phyloP scores from a whole-genome alignment of 495 filamentous ascomycete genomes.

The Annulohypoxylon bovei region DNA sequence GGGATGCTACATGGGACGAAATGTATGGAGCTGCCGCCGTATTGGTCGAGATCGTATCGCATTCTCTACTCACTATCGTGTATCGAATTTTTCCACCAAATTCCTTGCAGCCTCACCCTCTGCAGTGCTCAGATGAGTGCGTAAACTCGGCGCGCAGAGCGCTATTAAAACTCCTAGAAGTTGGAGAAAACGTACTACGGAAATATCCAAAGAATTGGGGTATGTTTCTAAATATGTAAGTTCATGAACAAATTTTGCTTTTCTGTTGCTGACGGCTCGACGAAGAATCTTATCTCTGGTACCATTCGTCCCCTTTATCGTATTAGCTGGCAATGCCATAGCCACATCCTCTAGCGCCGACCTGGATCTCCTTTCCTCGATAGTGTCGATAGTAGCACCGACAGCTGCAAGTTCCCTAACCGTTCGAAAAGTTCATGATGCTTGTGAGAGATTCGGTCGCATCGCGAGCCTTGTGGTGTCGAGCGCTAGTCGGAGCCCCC shows the following conservation, averaged over 20 bases:
- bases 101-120: conserved; percentile 30
- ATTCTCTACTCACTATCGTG: conserved; percentile 65
- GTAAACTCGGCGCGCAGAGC: conserved; percentile 66
- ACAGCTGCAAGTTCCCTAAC: conserved; percentile 10
- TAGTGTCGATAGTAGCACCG: conserved; percentile 23
- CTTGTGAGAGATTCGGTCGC: conserved; percentile 33
- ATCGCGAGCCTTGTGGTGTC: conserved; percentile 36
- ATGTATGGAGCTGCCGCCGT: conserved; percentile 56
- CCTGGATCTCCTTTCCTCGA: conserved; percentile 45
- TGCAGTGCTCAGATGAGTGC: conserved; percentile 60
- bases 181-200: conserved; percentile 20
- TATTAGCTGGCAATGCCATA: conserved; percentile 74
- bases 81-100: conserved; percentile 67
- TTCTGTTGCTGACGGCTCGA: neutral
- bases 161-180: conserved; percentile 50
- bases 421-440: conserved; percentile 34
- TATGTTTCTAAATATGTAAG: conserved; percentile 37
- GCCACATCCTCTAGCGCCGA: conserved; percentile 59
- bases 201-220: conserved; percentile 7
- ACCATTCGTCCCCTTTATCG: conserved; percentile 74
- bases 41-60: conserved; percentile 62
- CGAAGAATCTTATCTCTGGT: conserved; percentile 50
- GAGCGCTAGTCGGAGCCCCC: conserved; percentile 3
- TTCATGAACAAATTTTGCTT: neutral
- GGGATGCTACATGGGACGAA: conserved; percentile 32